These are phyloP conservation scores for Diaporthe vexans DNA, from an alignment of 2,329 filamentous ascomycete genomes.

Conservation along the genomic window DNA sequence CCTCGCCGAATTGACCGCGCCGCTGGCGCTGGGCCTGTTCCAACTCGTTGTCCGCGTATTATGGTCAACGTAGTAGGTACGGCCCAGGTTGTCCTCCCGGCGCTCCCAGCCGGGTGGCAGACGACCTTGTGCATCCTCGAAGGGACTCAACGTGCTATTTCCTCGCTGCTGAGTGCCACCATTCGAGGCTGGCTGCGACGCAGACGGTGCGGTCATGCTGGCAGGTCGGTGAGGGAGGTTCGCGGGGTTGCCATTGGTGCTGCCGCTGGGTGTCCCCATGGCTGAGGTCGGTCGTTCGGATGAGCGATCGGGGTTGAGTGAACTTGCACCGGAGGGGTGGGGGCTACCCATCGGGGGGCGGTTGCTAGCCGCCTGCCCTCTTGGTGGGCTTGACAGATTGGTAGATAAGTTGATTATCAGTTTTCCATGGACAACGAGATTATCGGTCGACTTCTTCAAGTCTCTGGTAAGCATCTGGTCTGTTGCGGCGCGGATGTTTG, in stretches of 20 bases:
- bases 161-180: constrained; percentile 57
- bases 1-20: constrained; percentile 80
- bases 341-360: constrained; percentile 61
- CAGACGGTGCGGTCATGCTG: constrained; percentile 57
- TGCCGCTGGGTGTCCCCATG: constrained; percentile 65
- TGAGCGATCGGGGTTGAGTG: constrained; percentile 57
- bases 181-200: constrained; percentile 52
- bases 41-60: constrained; percentile 97
- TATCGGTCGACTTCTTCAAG: constrained; percentile 97
- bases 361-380: constrained; percentile 62
- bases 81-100: constrained; percentile 91
- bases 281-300: constrained; percentile 67
- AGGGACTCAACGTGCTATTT: constrained; percentile 82
- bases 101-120: constrained; percentile 96
- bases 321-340: constrained; percentile 60
- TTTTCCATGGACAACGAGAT: constrained; percentile 97
- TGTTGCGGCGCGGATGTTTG: constrained; percentile 61
- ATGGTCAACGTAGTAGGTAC: constrained; percentile 98
- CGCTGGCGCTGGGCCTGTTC: constrained; percentile 88
- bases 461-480: constrained; percentile 99
- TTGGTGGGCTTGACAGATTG: constrained; percentile 81
- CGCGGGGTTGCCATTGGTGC: constrained; percentile 56
- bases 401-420: constrained; percentile 97
- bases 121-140: constrained; percentile 95
- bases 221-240: constrained; percentile 62